Evolutionary conservation across 129 eudicot species (phyloP), one percentile per base, ranked within the genome.

Genomic region (Pulicaria dysenterica): DNA sequence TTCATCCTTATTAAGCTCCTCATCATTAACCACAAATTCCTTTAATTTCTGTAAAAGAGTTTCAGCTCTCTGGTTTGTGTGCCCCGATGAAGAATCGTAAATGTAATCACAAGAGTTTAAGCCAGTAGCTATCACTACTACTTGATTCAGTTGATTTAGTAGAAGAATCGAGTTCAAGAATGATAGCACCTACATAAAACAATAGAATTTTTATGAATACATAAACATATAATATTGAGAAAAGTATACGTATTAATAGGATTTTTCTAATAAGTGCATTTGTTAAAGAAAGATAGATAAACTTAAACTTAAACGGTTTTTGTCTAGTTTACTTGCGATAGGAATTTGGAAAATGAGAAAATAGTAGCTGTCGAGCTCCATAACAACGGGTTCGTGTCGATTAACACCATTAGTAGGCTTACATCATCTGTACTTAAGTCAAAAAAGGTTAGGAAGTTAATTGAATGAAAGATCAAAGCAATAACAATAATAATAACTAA

Each of bases 101-200:
- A 89, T 66, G 64, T 89, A 87, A 59, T 78, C 88, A 58, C 96
- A 89, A 3, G 91, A 82, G 72, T 87, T 92, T 62, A 78, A 76
- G 37, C 98, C 98, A 1, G 96, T 85, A 37, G 95, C 95, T 58
- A 92, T 89, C 38, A 87, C 94, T 55, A 87, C 95, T 41, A 89
- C 95, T 84, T 92, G 96, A 79, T 92, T 92, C 41, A 89, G 76
- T 77, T 92, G 98, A 80, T 89, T 92, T 50, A 92, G 82, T 58
- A 89, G 76, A 59, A 92, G 73, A 70, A 89, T 75, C 2, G 96
- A 89, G 77, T 92, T 92, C 83, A 92, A 74, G 67, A 89, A 92
- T 15, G 96, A 78, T 65, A 92, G 77, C 31, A 92, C 86, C 98
- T 92, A 82, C 72, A 62, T 10, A 14, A 42, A 53, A 56, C 17